Evolutionary conservation across 192 early-diverging fungal species (phyloP), one percentile per base, ranked within the genome.

Genomic region (Nowakowskiella sp.): DNA sequence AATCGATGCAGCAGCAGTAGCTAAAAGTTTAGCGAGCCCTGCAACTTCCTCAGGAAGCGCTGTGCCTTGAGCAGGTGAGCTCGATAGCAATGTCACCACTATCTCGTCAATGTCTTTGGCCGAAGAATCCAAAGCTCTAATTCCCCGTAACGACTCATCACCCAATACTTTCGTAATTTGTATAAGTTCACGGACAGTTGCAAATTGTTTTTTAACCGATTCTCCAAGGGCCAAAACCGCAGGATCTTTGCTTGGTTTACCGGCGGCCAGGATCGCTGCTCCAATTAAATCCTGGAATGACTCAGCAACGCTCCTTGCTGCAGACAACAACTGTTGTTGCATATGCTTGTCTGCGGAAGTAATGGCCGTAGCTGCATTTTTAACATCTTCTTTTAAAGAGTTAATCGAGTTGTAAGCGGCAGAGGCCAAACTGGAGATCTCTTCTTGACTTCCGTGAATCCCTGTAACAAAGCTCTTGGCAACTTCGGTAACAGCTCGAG

Each of bases 11-110:
- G 68, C 67, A 23, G 78, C 56, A 8, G 67, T 66, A 0, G 68
- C 71, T 3, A 81, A 49, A 47, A 55, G 66, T 21, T 75, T 78
- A 4, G 78, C 73, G 36, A 76, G 54, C 19, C 49, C 46, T 31
- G 61, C 72, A 13, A 81, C 77, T 51, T 81, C 78, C 42, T 69
- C 77, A 7, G 77, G 78, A 9, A 81, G 56, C 0, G 78, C 73
- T 2, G 70, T 72, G 26, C 73, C 78, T 25, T 73, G 66, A 1
- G 72, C 75, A 4, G 71, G 67, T 36, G 54, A 44, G 29, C 68
- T 62, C 16, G 31, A 53, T 30, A 23, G 42, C 2, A 61, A 42
- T 3, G 42, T 28, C 29, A 34, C 53, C 45, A 45, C 24, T 4
- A 56, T 56, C 21, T 44, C 30, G 47, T 44, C 51, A 2, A 66